Conservation (phyloP, 306 rosid species). For the apple (Malus domestica) region ASM211411v1 NC_041793.1:39994001-39994500, state of each 20-base stretch:
- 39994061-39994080: neutral
- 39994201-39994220: constrained; percentile 19
- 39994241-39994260: constrained; percentile 93
- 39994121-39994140: neutral
- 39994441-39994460: neutral
- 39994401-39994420: neutral
- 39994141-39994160: neutral
- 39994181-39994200: neutral
- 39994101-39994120: neutral
- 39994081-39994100: neutral
- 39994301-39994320: constrained; percentile 79
- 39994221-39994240: constrained; percentile 97
- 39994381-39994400: neutral
- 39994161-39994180: neutral
- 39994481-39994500: constrained; percentile 94
- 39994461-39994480: constrained; percentile 45
- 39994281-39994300: constrained; percentile 93
- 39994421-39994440: neutral
- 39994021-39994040: neutral
- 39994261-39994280: constrained; percentile 84
- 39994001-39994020: neutral
- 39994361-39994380: neutral
- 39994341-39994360: constrained; percentile 8
- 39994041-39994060: neutral
- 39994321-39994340: constrained; percentile 85